Conservation (phyloP, 306 rosid species). For the Casuarina equisetifolia region DNA sequence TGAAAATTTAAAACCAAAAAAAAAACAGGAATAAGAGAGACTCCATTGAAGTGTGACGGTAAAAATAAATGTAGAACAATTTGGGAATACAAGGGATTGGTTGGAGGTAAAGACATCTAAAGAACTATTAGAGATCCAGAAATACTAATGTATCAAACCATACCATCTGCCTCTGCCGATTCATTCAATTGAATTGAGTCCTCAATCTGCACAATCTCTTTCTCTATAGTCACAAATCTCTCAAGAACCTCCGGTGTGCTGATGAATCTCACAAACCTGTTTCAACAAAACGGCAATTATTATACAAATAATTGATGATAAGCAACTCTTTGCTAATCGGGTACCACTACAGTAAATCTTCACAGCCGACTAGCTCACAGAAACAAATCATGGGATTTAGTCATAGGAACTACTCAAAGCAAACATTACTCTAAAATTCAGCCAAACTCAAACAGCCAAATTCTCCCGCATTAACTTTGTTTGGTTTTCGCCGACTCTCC, state of each 20-base stretch:
- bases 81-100: background rate
- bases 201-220: slow-evolving; percentile 93
- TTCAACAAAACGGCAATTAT: slow-evolving; percentile 13
- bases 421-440: background rate
- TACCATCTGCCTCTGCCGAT: slow-evolving; percentile 67
- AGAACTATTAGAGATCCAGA: slow-evolving; percentile 18
- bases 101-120: background rate
- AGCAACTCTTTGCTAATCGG: background rate
- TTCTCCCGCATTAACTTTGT: background rate
- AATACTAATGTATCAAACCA: slow-evolving; percentile 9
- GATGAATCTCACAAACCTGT: slow-evolving; percentile 91
- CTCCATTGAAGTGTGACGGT: background rate
- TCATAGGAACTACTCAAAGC: background rate
- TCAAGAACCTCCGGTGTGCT: slow-evolving; percentile 93
- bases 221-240: slow-evolving; percentile 90
- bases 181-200: slow-evolving; percentile 70
- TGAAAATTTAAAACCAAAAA: background rate
- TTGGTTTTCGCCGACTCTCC: background rate
- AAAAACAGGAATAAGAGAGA: background rate
- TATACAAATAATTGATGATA: background rate
- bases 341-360: background rate
- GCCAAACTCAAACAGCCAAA: background rate
- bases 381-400: background rate
- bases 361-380: background rate
- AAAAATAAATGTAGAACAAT: background rate